Evolutionary conservation across 305 asterid genomes (phyloP).

Genomic region (Ruellia speciosa): DNA sequence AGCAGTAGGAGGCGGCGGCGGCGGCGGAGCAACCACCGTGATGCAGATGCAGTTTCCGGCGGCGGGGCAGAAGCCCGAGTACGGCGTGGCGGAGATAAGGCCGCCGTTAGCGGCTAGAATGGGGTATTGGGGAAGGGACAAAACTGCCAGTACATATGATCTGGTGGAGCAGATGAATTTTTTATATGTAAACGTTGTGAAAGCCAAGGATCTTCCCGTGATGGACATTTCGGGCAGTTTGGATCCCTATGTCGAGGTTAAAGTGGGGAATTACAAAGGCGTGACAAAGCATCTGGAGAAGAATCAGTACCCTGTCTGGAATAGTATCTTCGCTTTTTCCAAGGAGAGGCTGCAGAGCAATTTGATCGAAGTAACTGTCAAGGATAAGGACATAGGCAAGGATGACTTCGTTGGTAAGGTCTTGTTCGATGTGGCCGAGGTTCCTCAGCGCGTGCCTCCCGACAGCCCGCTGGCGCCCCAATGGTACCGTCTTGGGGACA

Average conservation of each 20-base stretch:
- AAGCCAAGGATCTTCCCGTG: slow-evolving; percentile 76
- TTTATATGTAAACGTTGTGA: slow-evolving; percentile 58
- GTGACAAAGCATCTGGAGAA: slow-evolving; percentile 74
- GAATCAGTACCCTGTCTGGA: slow-evolving; percentile 73
- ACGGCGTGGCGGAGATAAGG: slow-evolving; percentile 74
- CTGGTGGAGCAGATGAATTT: slow-evolving; percentile 85
- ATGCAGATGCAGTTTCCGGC: slow-evolving; percentile 74
- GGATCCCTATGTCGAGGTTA: slow-evolving; percentile 91
- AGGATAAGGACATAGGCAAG: slow-evolving; percentile 69
- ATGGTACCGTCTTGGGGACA: slow-evolving; percentile 70
- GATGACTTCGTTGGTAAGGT: slow-evolving; percentile 82
- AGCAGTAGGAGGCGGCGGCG: slow-evolving; percentile 18
- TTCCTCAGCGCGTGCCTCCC: slow-evolving; percentile 79
- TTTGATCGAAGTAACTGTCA: slow-evolving; percentile 57
- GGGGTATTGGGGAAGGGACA: slow-evolving; percentile 90
- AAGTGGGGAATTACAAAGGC: slow-evolving; percentile 77
- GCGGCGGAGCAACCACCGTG: slow-evolving; percentile 24
- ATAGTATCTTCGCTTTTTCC: slow-evolving; percentile 67
- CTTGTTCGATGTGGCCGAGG: slow-evolving; percentile 51
- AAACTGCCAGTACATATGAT: slow-evolving; percentile 84
- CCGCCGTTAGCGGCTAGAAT: slow-evolving; percentile 83
- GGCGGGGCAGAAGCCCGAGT: slow-evolving; percentile 58
- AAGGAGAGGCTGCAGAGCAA: slow-evolving; percentile 72
- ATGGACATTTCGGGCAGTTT: slow-evolving; percentile 87
- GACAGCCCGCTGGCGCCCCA: slow-evolving; percentile 96